Conservation (phyloP, 176 grass and related monocot species). For the Aegilops umbellulata region DNA sequence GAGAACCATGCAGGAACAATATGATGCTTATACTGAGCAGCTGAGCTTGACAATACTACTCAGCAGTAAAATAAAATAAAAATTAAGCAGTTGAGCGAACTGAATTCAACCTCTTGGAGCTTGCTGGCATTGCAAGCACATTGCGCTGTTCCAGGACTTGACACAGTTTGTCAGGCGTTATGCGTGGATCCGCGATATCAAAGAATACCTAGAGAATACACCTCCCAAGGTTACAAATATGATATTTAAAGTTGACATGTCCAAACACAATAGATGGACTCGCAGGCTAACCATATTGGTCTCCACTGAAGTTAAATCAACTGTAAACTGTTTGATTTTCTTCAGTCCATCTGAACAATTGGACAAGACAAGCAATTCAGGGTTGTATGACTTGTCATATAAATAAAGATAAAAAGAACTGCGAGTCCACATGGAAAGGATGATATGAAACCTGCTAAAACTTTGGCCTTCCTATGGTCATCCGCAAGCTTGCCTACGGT, state of each 20-base stretch:
- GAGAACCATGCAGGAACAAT: neutral
- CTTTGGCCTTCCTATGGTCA: slow-evolving; percentile 84
- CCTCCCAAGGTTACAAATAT: neutral
- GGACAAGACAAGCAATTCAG: neutral
- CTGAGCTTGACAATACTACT: neutral
- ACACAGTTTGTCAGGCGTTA: slow-evolving; percentile 64
- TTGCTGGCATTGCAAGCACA: slow-evolving; percentile 81
- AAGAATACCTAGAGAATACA: slow-evolving; percentile 63
- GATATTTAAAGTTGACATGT: neutral
- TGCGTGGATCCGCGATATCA: slow-evolving; percentile 49
- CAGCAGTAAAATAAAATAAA: neutral
- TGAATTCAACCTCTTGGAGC: slow-evolving; percentile 55
- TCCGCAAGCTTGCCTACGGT: slow-evolving; percentile 63
- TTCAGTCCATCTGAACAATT: slow-evolving; percentile 68
- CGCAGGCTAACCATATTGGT: slow-evolving; percentile 74
- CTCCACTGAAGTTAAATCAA: slow-evolving; percentile 60
- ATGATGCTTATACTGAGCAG: neutral
- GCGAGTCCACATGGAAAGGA: neutral
- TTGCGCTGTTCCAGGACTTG: slow-evolving; percentile 58
- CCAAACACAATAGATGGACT: neutral
- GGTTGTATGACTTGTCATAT: neutral
- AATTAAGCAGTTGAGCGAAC: neutral
- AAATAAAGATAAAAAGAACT: neutral
- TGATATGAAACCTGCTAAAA: slow-evolving; percentile 59
- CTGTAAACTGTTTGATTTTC: slow-evolving; percentile 62